Evolutionary conservation across 2,329 filamentous ascomycete species (phyloP).

Genomic region (Monosporascus sp.): DNA sequence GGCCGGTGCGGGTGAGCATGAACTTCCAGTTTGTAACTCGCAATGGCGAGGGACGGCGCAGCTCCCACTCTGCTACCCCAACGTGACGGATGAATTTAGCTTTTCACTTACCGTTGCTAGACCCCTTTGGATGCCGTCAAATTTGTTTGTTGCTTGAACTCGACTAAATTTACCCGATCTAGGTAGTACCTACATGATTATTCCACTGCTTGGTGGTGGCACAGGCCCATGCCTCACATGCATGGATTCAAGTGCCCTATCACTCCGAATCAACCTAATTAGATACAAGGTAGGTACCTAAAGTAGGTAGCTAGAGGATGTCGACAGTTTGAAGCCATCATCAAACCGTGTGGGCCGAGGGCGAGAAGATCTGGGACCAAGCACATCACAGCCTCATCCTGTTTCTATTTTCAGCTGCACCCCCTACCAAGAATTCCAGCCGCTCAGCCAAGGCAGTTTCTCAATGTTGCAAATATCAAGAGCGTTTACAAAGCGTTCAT

Average conservation of each 20-base stretch:
- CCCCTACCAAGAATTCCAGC: too few species aligned
- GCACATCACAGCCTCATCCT: conserved; percentile 9
- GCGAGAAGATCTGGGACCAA: neutral
- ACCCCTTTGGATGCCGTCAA: too few species aligned
- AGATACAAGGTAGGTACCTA: neutral
- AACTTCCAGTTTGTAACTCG: neutral
- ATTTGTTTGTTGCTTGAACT: too few species aligned
- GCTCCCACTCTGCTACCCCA: neutral
- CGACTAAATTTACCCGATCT: neutral
- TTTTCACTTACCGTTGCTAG: neutral
- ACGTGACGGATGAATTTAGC: neutral
- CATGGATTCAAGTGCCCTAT: too few species aligned
- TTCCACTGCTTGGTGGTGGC: neutral
- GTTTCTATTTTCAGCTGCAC: conserved; percentile 10
- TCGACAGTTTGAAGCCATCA: neutral
- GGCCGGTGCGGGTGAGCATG: neutral
- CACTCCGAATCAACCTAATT: neutral
- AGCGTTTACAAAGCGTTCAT: too few species aligned
- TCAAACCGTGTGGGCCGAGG: neutral
- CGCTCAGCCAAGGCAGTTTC: too few species aligned
- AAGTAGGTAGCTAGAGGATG: neutral
- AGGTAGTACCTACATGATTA: neutral
- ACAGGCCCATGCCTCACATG: neutral
- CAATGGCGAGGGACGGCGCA: neutral
- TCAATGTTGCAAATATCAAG: too few species aligned